These are phyloP conservation scores for Trypanosoma platydactyli DNA, from an alignment of 208 protist species.

Conservation along the genomic window DNA sequence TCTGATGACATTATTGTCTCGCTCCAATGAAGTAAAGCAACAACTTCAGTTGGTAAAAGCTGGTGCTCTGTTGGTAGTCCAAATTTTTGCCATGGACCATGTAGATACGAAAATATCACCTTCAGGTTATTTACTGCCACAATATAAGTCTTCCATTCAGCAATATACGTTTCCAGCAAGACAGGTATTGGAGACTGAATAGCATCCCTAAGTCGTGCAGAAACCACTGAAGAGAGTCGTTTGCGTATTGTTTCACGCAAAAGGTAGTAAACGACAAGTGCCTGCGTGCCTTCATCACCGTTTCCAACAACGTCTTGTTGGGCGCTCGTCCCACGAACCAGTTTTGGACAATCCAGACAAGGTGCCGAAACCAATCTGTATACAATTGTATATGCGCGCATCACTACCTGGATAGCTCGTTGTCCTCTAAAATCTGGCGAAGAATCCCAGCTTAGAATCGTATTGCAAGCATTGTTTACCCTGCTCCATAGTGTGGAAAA, in stretches of 20 bases:
- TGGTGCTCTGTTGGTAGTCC: conserved; percentile 67
- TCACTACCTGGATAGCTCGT: conserved; percentile 14
- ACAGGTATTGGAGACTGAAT: conserved; percentile 19
- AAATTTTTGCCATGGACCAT: conserved; percentile 81
- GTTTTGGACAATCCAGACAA: conserved; percentile 63
- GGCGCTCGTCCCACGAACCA: conserved; percentile 50
- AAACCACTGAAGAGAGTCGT: conserved; percentile 32
- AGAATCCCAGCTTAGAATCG: conserved; percentile 22
- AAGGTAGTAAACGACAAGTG: conserved; percentile 82
- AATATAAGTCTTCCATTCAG: conserved; percentile 67
- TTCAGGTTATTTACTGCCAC: conserved; percentile 64
- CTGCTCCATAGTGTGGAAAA: conserved; percentile 25
- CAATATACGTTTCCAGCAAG: conserved; percentile 53
- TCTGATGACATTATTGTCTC: conserved; percentile 42
- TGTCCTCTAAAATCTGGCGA: conserved; percentile 27
- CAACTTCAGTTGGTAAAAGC: conserved; percentile 70
- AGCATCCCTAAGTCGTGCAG: conserved; percentile 28
- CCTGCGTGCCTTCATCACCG: conserved; percentile 65
- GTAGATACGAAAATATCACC: conserved; percentile 76
- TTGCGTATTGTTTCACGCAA: conserved; percentile 72
- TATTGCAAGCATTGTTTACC: conserved; percentile 20
- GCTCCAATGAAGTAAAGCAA: conserved; percentile 60
- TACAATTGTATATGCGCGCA: conserved; percentile 29
- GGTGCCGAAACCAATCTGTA: conserved; percentile 31
- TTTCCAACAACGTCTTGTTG: conserved; percentile 52